Conservation (phyloP, 176 grass and related monocot genomes). For the maize (Zea mays) region DNA sequence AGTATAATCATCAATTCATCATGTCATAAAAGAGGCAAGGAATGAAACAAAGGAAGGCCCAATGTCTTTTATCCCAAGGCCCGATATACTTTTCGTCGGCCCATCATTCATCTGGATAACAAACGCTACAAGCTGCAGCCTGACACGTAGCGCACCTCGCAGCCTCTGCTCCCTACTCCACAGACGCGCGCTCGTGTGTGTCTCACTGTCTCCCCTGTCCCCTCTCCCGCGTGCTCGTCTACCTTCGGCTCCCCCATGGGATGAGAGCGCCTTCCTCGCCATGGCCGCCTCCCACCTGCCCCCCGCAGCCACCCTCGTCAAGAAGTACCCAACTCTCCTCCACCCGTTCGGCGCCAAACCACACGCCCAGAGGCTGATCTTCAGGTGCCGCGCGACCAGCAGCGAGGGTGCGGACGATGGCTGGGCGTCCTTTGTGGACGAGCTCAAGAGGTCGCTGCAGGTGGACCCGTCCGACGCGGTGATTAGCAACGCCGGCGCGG, state of each 20-base stretch:
- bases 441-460: conserved; percentile 41
- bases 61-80: background rate
- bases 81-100: background rate
- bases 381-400: conserved; percentile 27
- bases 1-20: too few species aligned
- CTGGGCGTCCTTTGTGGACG: conserved; percentile 23
- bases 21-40: too few species aligned
- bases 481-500: background rate
- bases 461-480: conserved; percentile 6
- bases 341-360: background rate
- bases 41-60: background rate
- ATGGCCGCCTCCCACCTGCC: conserved; percentile 53
- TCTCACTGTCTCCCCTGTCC: background rate
- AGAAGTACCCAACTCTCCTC: conserved; percentile 12
- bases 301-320: conserved; percentile 35
- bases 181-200: background rate
- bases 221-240: conserved; percentile 1
- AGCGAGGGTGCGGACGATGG: conserved; percentile 28
- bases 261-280: conserved; percentile 42
- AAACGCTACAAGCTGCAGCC: conserved; percentile 1
- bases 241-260: conserved; percentile 7
- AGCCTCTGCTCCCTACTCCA: conserved; percentile 43
- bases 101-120: conserved; percentile 3
- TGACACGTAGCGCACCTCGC: conserved; percentile 43
- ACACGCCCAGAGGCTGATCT: conserved; percentile 12